Evolutionary conservation across 768 basidiomycete species (phyloP).

Genomic region (Scleroderma citrinum): DNA sequence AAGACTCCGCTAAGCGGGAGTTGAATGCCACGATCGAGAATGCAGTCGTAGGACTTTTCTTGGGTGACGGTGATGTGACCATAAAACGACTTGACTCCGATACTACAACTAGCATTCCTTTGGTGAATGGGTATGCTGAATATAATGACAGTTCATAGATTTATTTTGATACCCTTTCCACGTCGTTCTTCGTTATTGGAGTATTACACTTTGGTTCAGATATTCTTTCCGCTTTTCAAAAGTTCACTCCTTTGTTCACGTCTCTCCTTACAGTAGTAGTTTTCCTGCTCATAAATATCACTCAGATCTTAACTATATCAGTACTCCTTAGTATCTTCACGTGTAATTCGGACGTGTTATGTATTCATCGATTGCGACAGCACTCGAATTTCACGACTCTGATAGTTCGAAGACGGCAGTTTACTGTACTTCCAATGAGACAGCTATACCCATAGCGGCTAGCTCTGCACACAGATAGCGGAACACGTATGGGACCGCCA

Average conservation of each 20-base stretch:
- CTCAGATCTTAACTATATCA: constrained; percentile 4
- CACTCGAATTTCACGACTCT: too few relatives aligned
- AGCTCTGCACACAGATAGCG: constrained; percentile 92
- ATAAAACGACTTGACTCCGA: background rate
- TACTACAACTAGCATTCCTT: background rate
- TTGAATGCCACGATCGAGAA: constrained; percentile 35
- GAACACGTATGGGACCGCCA: constrained; percentile 95
- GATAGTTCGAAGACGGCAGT: too few relatives aligned
- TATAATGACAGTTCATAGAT: background rate
- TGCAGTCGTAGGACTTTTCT: constrained; percentile 45
- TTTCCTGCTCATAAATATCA: background rate
- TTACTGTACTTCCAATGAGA: constrained; percentile 72
- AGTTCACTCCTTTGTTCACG: too few relatives aligned
- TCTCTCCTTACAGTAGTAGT: constrained; percentile 8
- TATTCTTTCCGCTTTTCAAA: background rate
- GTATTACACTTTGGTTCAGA: background rate
- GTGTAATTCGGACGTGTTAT: constrained; percentile 14
- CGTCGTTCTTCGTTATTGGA: background rate
- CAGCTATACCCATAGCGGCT: constrained; percentile 96
- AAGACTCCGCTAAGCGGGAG: constrained; percentile 17
- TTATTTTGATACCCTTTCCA: constrained; percentile 9
- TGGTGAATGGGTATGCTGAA: background rate
- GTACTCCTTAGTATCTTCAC: constrained; percentile 8
- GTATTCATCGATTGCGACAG: constrained; percentile 3
- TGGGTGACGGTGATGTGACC: constrained; percentile 20